Conservation (phyloP, 1,284 basidiomycete genomes). For the Trametes pubescens region DNA sequence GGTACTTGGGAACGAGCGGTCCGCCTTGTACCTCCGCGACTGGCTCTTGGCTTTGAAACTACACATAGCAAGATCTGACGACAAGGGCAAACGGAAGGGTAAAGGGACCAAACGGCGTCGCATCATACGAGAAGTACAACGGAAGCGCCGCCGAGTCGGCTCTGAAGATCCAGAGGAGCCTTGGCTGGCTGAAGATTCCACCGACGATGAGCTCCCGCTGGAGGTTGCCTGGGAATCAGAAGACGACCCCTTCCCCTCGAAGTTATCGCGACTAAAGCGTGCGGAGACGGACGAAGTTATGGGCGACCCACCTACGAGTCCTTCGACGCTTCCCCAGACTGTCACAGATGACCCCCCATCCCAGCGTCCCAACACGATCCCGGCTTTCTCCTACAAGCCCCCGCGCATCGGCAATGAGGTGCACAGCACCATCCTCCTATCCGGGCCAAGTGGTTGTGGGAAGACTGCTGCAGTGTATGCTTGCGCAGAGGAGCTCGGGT, state of each 20-base stretch:
- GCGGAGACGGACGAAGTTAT: constrained; percentile 7
- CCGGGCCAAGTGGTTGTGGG: constrained; percentile 86
- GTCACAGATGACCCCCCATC: constrained; percentile 8
- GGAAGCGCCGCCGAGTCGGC: constrained; percentile 57
- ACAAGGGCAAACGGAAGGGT: constrained; percentile 35
- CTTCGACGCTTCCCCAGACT: constrained; percentile 1
- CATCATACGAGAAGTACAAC: constrained; percentile 59
- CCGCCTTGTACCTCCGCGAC: constrained; percentile 79
- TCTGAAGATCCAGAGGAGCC: constrained; percentile 59
- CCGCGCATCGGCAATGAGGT: constrained; percentile 57
- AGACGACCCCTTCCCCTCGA: constrained; percentile 32
- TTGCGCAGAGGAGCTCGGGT: constrained; percentile 91
- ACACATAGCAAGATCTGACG: constrained; percentile 45
- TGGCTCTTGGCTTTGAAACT: constrained; percentile 83
- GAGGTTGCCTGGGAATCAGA: constrained; percentile 43
- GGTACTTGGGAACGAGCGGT: constrained; percentile 83
- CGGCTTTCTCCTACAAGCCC: constrained; percentile 25
- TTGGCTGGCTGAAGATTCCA: constrained; percentile 55
- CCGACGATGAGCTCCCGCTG: constrained; percentile 45
- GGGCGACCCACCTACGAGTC: constrained; percentile 1
- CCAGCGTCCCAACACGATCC: constrained; percentile 7
- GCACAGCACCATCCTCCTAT: constrained; percentile 86
- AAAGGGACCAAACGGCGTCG: constrained; percentile 57
- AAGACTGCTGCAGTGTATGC: constrained; percentile 96
- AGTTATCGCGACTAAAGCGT: constrained; percentile 31